Base-by-base conservation (phyloP, 2,329 filamentous ascomycete genomes). In the Talaromyces sp. region DNA sequence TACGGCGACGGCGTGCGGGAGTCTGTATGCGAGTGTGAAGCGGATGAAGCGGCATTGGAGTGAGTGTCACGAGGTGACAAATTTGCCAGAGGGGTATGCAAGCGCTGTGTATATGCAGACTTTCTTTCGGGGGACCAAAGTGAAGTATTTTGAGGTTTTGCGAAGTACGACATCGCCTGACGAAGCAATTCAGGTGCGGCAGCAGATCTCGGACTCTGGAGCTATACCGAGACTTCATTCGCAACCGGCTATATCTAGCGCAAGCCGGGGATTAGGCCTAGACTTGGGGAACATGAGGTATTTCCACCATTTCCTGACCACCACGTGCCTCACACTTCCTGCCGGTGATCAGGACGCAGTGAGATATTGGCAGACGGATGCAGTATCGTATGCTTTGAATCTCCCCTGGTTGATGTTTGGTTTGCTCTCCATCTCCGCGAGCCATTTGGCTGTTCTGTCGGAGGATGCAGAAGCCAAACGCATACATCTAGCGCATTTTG, bases 41-140 rank as follows among this genome's bases (percentile, higher is more conserved):
- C 11, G 61, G 35, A 63, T 63, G 61, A 55, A 28, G 18, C 25
- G 35, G 14, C 61, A 63, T 44, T 54, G 56, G 54, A 59, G 35
- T 14, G 55, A 54, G 44, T 11, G 7, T 28, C 61, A 63, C 46
- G 46, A 21, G 12, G 21, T 54, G 25, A n/a, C 18, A 7, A 18
- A 58, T 44, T 18, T 37, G 8, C 46, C 44, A n/a, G 33, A 12
- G 14, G 16, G 7, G 6, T 58, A n/a, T 58, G 55, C 55, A 1
- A 9, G 28, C 5, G n/a, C 61, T 6, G 61, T 58, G 25, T 5
- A 55, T 40, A 23, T 63, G 23, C 61, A 63, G 56, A 63, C 61
- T 2, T 63, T 63, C 18, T 63, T 63, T 18, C 55, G 61, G 11
- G 61, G 61, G n/a, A 63, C 61, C 12, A 63, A 63, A 18, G 12